Evolutionary conservation across 1,284 basidiomycete genomes (phyloP), one percentile per base, ranked within the genome.

Genomic region (Trichosporon coremiiforme): DNA sequence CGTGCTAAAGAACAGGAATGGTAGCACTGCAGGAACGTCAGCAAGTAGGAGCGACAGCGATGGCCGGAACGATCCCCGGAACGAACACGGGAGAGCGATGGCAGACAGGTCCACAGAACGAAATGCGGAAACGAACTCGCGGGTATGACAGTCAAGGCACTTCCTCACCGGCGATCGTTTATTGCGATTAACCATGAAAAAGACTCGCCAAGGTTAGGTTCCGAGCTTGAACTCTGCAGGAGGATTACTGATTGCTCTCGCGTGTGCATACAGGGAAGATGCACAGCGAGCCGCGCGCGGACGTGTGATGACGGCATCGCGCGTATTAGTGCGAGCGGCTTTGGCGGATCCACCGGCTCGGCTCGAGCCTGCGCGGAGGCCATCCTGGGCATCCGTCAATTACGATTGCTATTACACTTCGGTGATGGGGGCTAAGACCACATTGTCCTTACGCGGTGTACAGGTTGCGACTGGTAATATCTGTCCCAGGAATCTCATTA

Each of bases 141-240:
- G 41, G 41, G 17, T 45, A 45, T 45, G 41, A 10, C 36, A 8
- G 36, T 10, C 41, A 3, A 45, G 41, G 41, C 41, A 45, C 41
- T 45, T 45, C 41, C 41, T 17, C 41, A 45, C 41, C 41, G 41
- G 41, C 41, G 41, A 45, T 45, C 41, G 41, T 45, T 53, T 53
- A 53, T 53, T 53, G 47, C 47, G 47, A 53, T 53, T 53, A 53
- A 53, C 47, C 47, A 53, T 53, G 47, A 53, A 53, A 20, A 22
- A 8, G 2, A 4, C 20, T 2, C n/a, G 5, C 47, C 47, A 53
- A 53, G 20, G 47, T 53, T 53, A 53, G 47, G 20, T 20, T 53
- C 47, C 47, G 47, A 53, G 47, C 47, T 22, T 53, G 47, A 22
- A 8, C 20, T 38, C 20, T n/a, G n/a, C n/a, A n/a, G n/a, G n/a